These are phyloP conservation scores for Agapanthus africanus DNA, from an alignment of 106 monocot species.

Conservation along the genomic window DNA sequence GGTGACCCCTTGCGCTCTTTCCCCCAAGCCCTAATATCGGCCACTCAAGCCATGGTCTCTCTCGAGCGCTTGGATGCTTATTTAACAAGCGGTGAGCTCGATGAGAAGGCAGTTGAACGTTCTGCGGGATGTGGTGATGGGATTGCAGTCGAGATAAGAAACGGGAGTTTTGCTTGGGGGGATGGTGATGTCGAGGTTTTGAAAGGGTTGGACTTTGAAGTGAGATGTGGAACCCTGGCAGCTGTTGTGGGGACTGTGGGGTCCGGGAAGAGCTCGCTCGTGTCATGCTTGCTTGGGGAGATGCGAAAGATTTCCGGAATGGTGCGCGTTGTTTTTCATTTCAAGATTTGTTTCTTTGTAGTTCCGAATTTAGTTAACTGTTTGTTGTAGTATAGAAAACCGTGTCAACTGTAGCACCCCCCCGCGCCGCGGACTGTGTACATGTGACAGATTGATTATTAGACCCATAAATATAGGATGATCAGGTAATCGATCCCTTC, in stretches of 20 bases:
- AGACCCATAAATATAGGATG: too few relatives aligned
- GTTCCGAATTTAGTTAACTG: too few relatives aligned
- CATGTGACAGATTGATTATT: too few relatives aligned
- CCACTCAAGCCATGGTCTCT: constrained; percentile 78
- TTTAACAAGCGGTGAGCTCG: constrained; percentile 69
- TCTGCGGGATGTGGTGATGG: constrained; percentile 13
- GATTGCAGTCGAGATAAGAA: constrained; percentile 54
- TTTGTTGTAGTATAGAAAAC: too few relatives aligned
- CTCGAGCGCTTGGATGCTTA: constrained; percentile 58
- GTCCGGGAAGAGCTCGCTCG: constrained; percentile 85
- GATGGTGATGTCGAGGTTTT: constrained; percentile 40
- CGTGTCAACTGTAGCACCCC: too few relatives aligned
- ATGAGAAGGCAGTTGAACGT: constrained; percentile 54
- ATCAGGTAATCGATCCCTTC: too few relatives aligned
- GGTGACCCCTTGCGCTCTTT: constrained; percentile 79
- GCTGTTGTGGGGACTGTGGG: constrained; percentile 95
- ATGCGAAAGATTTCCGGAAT: constrained; percentile 73
- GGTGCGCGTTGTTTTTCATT: constrained; percentile 33
- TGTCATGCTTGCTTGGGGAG: constrained; percentile 75
- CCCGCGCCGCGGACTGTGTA: too few relatives aligned
- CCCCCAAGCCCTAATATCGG: constrained; percentile 83
- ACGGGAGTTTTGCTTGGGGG: constrained; percentile 52
- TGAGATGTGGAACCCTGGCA: constrained; percentile 51
- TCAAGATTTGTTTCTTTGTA: too few relatives aligned
- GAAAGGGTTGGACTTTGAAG: constrained; percentile 39